These are phyloP conservation scores for Tylopilus sp. DNA, from an alignment of 1,284 basidiomycete species.

Conservation along the genomic window DNA sequence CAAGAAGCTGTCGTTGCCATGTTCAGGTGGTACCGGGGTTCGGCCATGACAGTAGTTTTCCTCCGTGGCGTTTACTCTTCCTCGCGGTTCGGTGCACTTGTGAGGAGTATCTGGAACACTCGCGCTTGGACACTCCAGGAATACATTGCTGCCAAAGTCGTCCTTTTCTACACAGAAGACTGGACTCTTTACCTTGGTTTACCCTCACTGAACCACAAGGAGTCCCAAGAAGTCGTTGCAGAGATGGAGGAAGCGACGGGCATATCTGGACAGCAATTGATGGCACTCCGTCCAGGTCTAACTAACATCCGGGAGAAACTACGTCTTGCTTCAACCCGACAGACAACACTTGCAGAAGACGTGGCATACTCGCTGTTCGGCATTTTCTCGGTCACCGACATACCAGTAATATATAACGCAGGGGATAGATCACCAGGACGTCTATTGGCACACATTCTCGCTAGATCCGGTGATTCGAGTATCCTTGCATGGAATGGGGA, in stretches of 20 bases:
- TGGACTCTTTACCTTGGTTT: not conserved
- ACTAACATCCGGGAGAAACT: not conserved
- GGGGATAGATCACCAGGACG: not conserved
- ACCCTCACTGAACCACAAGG: not conserved
- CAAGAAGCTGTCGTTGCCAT: too few relatives aligned
- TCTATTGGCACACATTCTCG: not conserved
- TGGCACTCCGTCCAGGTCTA: not conserved
- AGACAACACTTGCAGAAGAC: not conserved
- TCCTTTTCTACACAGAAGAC: not conserved
- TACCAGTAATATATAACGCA: not conserved
- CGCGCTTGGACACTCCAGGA: not conserved
- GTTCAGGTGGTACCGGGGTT: not conserved
- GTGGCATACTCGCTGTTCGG: not conserved
- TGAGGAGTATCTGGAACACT: not conserved
- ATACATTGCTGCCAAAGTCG: not conserved
- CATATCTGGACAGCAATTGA: not conserved
- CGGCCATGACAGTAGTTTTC: not conserved
- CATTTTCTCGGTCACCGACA: too few relatives aligned
- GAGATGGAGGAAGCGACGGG: conserved; percentile 1
- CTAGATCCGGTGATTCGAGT: not conserved
- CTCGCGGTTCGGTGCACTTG: not conserved
- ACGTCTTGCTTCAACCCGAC: not conserved
- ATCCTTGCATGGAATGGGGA: not conserved
- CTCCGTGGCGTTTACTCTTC: not conserved
- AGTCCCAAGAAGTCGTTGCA: not conserved